phyloP scores from a whole-genome alignment of 2,329 filamentous ascomycete genomes.

The Epichloe brachyelytri region DNA sequence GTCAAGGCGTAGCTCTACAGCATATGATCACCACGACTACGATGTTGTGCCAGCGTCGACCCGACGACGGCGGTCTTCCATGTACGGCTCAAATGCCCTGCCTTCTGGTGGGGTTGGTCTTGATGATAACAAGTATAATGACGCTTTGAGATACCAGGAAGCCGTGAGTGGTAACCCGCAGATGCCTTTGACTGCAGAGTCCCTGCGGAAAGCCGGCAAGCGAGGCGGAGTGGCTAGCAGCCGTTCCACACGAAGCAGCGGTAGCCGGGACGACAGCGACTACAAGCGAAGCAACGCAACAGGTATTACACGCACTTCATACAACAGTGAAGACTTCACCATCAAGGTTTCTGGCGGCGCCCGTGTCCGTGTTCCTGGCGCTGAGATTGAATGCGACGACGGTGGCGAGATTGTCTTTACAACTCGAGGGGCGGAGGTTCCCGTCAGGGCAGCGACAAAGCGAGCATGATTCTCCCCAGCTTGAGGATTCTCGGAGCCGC shows the following conservation, averaged over 20 bases:
- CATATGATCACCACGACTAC: constrained; percentile 26
- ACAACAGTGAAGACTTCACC: constrained; percentile 42
- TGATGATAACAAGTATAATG: constrained; percentile 25
- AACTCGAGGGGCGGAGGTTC: constrained; percentile 15
- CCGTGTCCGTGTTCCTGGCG: constrained; percentile 41
- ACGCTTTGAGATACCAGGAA: constrained; percentile 36
- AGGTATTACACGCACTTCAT: constrained; percentile 41
- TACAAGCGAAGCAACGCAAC: constrained; percentile 49
- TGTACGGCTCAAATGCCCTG: constrained; percentile 24
- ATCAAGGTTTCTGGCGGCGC: constrained; percentile 46
- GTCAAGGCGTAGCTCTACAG: constrained; percentile 21
- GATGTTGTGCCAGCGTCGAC: constrained; percentile 27
- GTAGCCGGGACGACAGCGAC: constrained; percentile 50
- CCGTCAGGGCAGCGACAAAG: constrained; percentile 37
- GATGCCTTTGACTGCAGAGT: constrained; percentile 41
- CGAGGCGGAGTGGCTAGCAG: constrained; percentile 35
- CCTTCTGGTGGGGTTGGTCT: constrained; percentile 21
- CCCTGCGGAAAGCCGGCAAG: constrained; percentile 37
- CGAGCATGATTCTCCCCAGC: constrained; percentile 31
- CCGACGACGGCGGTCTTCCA: constrained; percentile 26
- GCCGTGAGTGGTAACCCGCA: constrained; percentile 31
- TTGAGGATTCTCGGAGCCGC: constrained; percentile 32
- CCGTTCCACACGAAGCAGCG: constrained; percentile 44
- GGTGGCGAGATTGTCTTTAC: constrained; percentile 48
- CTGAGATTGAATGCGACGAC: constrained; percentile 45